Conservation (phyloP, 2,329 filamentous ascomycete species). For the Neopestalotiopsis sp. region DNA sequence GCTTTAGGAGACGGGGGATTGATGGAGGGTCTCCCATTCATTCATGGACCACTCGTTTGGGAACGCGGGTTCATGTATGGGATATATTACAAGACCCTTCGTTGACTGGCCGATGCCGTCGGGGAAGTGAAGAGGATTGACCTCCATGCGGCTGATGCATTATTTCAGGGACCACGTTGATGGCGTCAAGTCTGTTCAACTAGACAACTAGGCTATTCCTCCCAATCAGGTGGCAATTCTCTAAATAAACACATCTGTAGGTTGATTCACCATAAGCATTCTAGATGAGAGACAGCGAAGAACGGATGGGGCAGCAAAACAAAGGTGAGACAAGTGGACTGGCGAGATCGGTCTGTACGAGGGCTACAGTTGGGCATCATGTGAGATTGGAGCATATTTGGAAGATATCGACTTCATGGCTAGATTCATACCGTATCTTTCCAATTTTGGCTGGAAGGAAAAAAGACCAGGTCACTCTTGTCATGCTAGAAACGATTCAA, state of each 20-base stretch:
- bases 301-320: neutral
- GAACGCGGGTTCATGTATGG: neutral
- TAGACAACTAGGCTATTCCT: neutral
- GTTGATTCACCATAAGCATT: neutral
- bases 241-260: neutral
- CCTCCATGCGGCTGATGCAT: conserved; percentile 1
- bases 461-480: neutral
- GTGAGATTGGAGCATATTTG: neutral
- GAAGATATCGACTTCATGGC: neutral
- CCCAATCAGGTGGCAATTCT: neutral
- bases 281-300: neutral
- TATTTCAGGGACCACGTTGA: neutral
- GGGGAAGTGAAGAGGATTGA: neutral
- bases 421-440: no score
- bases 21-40: neutral
- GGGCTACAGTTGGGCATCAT: neutral
- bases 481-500: neutral
- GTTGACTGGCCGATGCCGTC: neutral
- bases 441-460: no score
- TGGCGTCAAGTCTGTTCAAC: neutral
- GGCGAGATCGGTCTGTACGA: neutral
- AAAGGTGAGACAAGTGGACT: neutral
- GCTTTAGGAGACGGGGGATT: no score
- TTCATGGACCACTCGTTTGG: neutral
- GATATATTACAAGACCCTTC: neutral